Evolutionary conservation across 2,329 filamentous ascomycete species (phyloP).

Genomic region (Paracorniculantispora psalliotae): DNA sequence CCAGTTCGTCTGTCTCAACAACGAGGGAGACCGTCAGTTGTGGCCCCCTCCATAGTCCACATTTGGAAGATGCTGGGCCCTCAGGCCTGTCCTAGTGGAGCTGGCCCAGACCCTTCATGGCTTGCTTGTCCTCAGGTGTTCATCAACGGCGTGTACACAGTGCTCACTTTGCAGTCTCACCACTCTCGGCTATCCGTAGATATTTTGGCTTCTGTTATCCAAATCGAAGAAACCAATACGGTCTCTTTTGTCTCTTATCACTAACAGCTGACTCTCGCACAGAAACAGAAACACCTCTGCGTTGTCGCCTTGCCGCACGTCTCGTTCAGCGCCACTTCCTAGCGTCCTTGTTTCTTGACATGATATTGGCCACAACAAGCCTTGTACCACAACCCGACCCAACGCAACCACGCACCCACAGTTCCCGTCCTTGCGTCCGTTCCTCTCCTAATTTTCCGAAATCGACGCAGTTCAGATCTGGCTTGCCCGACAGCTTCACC

Average conservation of each 20-base stretch:
- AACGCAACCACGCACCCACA: background rate
- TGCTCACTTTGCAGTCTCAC: background rate
- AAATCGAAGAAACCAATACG: background rate
- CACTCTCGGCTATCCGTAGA: background rate
- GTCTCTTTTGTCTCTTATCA: background rate
- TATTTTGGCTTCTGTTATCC: background rate
- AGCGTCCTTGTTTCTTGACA: background rate
- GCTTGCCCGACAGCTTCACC: background rate
- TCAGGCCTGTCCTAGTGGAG: background rate
- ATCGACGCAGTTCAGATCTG: background rate
- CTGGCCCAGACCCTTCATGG: background rate
- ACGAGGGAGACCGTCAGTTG: background rate
- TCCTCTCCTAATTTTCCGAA: background rate
- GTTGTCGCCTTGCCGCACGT: background rate
- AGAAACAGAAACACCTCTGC: background rate
- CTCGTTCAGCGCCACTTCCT: background rate
- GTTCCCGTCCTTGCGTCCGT: background rate
- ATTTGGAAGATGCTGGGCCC: background rate
- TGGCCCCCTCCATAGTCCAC: background rate
- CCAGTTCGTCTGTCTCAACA: background rate
- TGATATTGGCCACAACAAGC: background rate
- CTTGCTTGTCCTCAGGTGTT: background rate
- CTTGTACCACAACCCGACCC: background rate
- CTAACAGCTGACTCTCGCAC: background rate
- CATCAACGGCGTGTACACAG: background rate